These are phyloP conservation scores for Tricholoma flavovirens DNA, from an alignment of 768 basidiomycete genomes.

Conservation along the genomic window DNA sequence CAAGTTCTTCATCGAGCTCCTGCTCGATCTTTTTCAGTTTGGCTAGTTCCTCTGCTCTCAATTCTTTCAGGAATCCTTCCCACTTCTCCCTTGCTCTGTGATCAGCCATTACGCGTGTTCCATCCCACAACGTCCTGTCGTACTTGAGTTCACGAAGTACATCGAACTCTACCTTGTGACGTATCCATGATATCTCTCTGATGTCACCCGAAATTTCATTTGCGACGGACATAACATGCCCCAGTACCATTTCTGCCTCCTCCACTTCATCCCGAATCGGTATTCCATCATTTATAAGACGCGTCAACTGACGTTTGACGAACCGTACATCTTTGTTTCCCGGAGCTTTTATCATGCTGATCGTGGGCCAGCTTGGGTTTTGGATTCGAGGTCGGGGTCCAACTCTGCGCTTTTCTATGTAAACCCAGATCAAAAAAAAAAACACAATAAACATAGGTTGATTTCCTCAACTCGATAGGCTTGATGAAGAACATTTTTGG, in stretches of 20 bases:
- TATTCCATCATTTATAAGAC: conserved; percentile 9
- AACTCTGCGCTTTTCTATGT: not conserved
- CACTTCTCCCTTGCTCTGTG: conserved; percentile 8
- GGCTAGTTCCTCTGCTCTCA: not conserved
- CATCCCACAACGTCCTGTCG: conserved; percentile 24
- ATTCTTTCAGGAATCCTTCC: conserved; percentile 5
- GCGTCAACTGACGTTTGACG: conserved; percentile 12
- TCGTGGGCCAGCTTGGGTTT: not conserved
- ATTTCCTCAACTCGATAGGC: not conserved
- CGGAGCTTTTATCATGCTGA: not conserved
- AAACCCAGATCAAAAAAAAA: not conserved
- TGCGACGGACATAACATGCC: conserved; percentile 2
- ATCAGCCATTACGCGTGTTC: conserved; percentile 18
- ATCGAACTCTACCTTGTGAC: conserved; percentile 11
- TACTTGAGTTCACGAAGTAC: conserved; percentile 18
- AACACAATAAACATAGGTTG: too few relatives aligned
- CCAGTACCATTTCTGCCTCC: conserved; percentile 11
- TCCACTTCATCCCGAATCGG: conserved; percentile 14
- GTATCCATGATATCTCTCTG: conserved; percentile 13
- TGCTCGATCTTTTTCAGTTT: not conserved
- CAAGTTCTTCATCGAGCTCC: not conserved
- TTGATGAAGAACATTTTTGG: not conserved
- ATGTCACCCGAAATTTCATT: conserved; percentile 6
- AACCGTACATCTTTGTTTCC: conserved; percentile 16
- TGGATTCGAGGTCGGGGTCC: not conserved